Base-by-base conservation (phyloP, 768 basidiomycete genomes). In the Lactarius akahatsu region DNA sequence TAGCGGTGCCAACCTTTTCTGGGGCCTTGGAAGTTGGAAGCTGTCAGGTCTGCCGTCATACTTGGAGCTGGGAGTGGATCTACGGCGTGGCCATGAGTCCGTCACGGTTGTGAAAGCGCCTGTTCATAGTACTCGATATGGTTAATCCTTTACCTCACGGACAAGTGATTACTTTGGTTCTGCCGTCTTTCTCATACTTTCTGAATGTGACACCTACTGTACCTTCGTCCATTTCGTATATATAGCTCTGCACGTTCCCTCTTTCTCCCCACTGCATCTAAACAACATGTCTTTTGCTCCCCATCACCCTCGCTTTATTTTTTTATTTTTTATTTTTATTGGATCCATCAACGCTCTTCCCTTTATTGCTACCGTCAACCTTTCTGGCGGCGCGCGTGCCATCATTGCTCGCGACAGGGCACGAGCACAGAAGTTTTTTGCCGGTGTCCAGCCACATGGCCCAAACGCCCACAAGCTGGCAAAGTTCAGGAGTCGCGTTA, bases 371-470 rank as follows among this genome's bases (percentile, higher is more conserved):
- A 79, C 78, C 69, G 61, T 86, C 71, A 63, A 9, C 1, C 2
- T 70, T 68, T 63, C 59, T 58, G 67, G 76, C 18, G 79, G 80
- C 54, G 83, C 79, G n/a, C 79, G 75, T 71, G 78, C 83, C 41
- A 77, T 87, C 68, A 74, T 86, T 55, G 78, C 82, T 34, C 81
- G 81, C 72, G 85, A 87, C 74, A 76, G 78, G 66, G 78, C 79
- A 55, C 82, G 86, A 16, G 85, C 86, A 13, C 74, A 79, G 74
- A 87, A 84, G 77, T 69, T 87, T 69, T 71, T 85, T n/a, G 76
- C 79, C 30, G 85, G 84, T 28, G 45, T 83, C 50, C 82, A 83
- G 62, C 81, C 85, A 0, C 84, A 86, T 64, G 84, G 86, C 16
- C 86, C 86, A 13, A 61, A 62, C 15, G 76, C 78, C 6, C 75